Percentiles rank a stretch among this genome's conserved stretches.
Evolutionary conservation across 495 filamentous ascomycete genomes (phyloP).

Genomic region (Xylaria scruposa): DNA sequence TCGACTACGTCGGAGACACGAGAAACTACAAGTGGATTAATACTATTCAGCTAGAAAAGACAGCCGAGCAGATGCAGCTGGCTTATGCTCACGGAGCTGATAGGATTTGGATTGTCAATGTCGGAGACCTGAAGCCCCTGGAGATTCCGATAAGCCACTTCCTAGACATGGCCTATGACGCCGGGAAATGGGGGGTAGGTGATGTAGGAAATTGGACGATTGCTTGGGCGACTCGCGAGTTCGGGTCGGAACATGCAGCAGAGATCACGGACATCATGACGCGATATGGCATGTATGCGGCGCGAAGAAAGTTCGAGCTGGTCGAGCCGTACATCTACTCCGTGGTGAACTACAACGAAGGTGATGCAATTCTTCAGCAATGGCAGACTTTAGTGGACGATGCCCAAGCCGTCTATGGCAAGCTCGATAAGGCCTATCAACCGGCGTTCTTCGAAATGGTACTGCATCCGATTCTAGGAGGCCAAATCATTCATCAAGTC

Average conservation of each 20-base stretch:
- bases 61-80: slow-evolving; percentile 68
- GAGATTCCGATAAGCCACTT: slow-evolving; percentile 74
- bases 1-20: slow-evolving; percentile 73
- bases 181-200: slow-evolving; percentile 58
- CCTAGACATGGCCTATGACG: slow-evolving; percentile 71
- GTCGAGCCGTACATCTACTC: slow-evolving; percentile 69
- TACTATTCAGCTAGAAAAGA: slow-evolving; percentile 70
- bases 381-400: slow-evolving; percentile 63
- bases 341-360: slow-evolving; percentile 74
- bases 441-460: slow-evolving; percentile 74
- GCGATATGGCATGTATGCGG: slow-evolving; percentile 67
- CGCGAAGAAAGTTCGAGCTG: slow-evolving; percentile 71
- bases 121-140: slow-evolving; percentile 74
- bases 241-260: slow-evolving; percentile 56
- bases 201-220: slow-evolving; percentile 63
- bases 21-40: slow-evolving; percentile 77
- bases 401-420: slow-evolving; percentile 63
- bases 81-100: slow-evolving; percentile 67
- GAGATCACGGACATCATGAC: slow-evolving; percentile 63
- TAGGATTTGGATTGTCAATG: slow-evolving; percentile 78
- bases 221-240: slow-evolving; percentile 66
- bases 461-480: slow-evolving; percentile 70
- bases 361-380: slow-evolving; percentile 66
- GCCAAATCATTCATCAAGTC: slow-evolving; percentile 65
- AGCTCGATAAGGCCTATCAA: slow-evolving; percentile 53